Base-by-base conservation (phyloP, 1,139 yeast species). In the Diutina mesorugosa region DNA sequence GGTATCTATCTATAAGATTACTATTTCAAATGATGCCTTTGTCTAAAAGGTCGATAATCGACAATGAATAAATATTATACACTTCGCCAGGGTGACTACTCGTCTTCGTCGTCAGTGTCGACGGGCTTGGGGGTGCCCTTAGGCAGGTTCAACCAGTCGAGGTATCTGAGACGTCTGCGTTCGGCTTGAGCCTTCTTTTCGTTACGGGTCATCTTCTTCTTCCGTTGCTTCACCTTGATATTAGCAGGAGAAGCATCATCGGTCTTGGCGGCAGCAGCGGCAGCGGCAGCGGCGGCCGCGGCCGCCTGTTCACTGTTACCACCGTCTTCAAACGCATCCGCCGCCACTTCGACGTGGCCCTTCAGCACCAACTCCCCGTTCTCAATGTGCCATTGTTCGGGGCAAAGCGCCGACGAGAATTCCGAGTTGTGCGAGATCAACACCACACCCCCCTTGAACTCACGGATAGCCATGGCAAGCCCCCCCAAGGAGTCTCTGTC, bases 401-500 rank as follows among this genome's bases (percentile, higher is more conserved):
- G 98, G 71, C 98, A 91, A 65, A 93, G 75, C 2, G 99, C 98
- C 58, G 97, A 96, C 53, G 91, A 97, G 65, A 93, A 93, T 72
- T 93, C 99, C 66, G 85, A 87, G 77, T 91, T 91, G 77, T 93
- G 99, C 60, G 98, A 90, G 75, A 93, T 93, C 96, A 93, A 90
- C 60, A 91, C 96, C 60, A 93, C 98, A 73, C 98, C 98, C 67
- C 99, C 99, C 60, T 83, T 73, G 98, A 98, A 93, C 70, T 90
- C 97, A 72, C 97, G 85, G 67, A 93, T 93, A 57, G 99, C 99
- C 64, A 91, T 83, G 21, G 99, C 98, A 63, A 93, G 79, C 55
- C 98, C 99, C 68, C 99, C 99, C 61, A 93, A 78, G 32, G 98
- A 91, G 69, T 93, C 99, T 77, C 99, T 85, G 73, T 93, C 99